Conservation (phyloP, 2,329 filamentous ascomycete species). For the Boeremia lycopersici region DNA sequence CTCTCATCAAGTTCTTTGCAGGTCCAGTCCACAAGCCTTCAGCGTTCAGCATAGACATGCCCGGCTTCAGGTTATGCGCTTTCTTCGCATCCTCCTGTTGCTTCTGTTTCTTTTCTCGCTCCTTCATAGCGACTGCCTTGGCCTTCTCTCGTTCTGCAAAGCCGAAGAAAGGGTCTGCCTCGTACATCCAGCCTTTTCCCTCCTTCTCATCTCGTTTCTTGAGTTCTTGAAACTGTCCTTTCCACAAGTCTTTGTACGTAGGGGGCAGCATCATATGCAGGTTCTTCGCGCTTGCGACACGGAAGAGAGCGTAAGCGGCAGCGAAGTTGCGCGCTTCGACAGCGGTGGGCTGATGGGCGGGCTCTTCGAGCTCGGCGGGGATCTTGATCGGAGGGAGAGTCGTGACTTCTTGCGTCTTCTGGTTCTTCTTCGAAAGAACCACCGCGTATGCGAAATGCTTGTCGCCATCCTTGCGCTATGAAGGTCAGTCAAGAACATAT, state of each 20-base stretch:
- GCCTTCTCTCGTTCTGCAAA: constrained; percentile 80
- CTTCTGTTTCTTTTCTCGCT: constrained; percentile 67
- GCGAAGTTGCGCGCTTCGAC: constrained; percentile 93
- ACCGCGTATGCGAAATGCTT: constrained; percentile 78
- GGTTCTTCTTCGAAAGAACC: constrained; percentile 73
- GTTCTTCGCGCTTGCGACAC: constrained; percentile 94
- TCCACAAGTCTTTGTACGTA: constrained; percentile 88
- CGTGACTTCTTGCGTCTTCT: constrained; percentile 79
- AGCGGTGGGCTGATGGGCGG: constrained; percentile 76
- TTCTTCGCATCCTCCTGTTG: constrained; percentile 66
- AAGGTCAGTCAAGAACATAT: constrained; percentile 9
- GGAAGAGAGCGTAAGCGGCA: constrained; percentile 87
- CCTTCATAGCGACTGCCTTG: constrained; percentile 77
- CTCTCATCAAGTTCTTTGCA: constrained; percentile 62
- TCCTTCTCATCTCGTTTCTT: constrained; percentile 82
- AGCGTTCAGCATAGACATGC: constrained; percentile 36
- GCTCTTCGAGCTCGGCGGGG: constrained; percentile 74
- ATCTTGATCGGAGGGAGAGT: constrained; percentile 82
- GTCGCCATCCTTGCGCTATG: constrained; percentile 71
- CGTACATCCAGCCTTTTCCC: constrained; percentile 86
- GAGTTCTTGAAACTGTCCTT: constrained; percentile 79
- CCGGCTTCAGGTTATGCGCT: constrained; percentile 59
- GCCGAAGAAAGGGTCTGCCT: constrained; percentile 89
- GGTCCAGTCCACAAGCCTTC: constrained; percentile 38
- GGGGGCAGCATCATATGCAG: constrained; percentile 93